Evolutionary conservation across 768 basidiomycete species (phyloP), one percentile per base, ranked within the genome.

Genomic region (Amanita subjunquillea): DNA sequence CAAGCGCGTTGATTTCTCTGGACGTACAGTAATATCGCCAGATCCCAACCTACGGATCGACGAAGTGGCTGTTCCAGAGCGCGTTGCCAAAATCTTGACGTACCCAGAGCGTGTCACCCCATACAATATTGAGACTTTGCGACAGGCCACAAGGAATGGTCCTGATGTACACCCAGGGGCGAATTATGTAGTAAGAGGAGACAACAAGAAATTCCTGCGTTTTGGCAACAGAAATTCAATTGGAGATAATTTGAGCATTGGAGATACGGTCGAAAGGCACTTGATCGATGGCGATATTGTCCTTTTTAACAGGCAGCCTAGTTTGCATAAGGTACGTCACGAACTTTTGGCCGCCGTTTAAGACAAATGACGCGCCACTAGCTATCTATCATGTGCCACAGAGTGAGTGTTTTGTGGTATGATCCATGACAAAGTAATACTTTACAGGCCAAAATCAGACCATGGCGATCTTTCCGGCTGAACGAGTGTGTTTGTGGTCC

Each of bases 401-500:
- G 93, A 55, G 94, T 89, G 54, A 58, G 46, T 1, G 17, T 12
- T 4, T 13, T 3, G n/a, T 22, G 15, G 25, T 29, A 44, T 36
- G 9, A 1, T 4, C 8, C 6, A 30, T 10, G 22, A 25, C 9
- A 27, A 15, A 15, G 8, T 47, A 57, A 37, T 49, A 38, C 48
- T 17, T 23, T 15, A 13, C 56, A 84, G 83, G 84, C 82, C 40
- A 95, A 95, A 76, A 79, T 99, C 51, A 77, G 96, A 29, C 96
- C 96, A 22, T 99, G 96, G 96, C 75, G 95, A 57, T 89, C 96
- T 1, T 97, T 99, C 73, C 79, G 96, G 30, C 70, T 99, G 52
- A 99, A 99, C 63, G 96, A 99, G 65, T 99, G 96, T 80, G 96
- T 97, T 7, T 99, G 96, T 69, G 93, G 91, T 44, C 96, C 96